Percentiles rank a stretch among this genome's conserved stretches.
Conservation (phyloP, 2,329 filamentous ascomycete species). For the Thermomyces lanuginosus region DNA sequence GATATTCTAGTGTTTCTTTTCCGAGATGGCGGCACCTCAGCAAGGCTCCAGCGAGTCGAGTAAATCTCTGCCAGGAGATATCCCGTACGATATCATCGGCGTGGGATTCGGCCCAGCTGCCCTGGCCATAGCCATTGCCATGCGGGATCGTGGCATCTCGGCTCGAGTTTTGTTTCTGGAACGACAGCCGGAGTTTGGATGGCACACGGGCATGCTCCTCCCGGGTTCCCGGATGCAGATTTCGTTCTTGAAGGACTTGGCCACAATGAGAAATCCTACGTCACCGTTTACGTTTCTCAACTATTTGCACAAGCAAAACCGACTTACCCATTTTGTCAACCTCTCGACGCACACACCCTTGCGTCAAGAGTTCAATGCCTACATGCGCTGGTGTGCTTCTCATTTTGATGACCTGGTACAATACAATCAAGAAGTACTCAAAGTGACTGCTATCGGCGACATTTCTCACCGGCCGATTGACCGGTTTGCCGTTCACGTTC, state of each 20-base stretch:
- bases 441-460: conserved; percentile 2
- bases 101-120: conserved; percentile 6
- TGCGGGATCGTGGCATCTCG: conserved; percentile 3
- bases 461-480: conserved; percentile 1
- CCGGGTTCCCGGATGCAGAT: conserved; percentile 7
- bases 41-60: too few relatives aligned
- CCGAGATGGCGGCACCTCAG: too few relatives aligned
- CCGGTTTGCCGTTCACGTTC: conserved; percentile 2
- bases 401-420: conserved; percentile 4
- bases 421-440: conserved; percentile 5
- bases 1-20: too few relatives aligned
- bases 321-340: conserved; percentile 6
- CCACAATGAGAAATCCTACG: conserved; percentile 6
- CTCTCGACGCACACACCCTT: conserved; percentile 6
- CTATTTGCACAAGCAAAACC: conserved; percentile 5
- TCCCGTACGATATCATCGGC: conserved; percentile 6
- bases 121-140: conserved; percentile 6
- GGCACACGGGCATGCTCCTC: conserved; percentile 7
- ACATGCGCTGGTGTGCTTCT: conserved; percentile 7
- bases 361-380: conserved; percentile 7
- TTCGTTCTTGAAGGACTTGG: conserved; percentile 7
- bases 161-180: conserved; percentile 4
- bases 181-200: conserved; percentile 6
- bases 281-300: conserved; percentile 6
- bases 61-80: too few relatives aligned